Evolutionary conservation across 495 filamentous ascomycete genomes (phyloP), one percentile per base, ranked within the genome.

Genomic region (Geopyxis carbonaria): DNA sequence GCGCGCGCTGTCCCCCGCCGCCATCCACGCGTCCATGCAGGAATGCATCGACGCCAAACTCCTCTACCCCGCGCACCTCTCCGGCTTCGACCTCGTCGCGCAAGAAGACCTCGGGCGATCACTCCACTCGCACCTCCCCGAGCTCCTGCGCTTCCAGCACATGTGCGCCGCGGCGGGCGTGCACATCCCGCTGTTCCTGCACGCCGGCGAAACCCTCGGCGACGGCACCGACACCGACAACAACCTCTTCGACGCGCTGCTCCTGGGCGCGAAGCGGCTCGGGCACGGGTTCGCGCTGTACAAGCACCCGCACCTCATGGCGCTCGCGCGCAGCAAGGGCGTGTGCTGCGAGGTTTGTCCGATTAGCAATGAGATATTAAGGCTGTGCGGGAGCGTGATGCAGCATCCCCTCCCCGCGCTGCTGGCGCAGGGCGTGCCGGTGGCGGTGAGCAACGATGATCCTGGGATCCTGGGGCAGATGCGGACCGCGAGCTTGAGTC

Each of bases 101-200:
- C 78, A 83, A 58, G 89, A 93, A 63, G 76, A 87, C 46, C 49
- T 62, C 4, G 84, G 85, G 4, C 66, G 80, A 27, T 64, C 83
- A 1, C 71, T 93, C 6, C 67, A 66, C 20, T 78, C 86, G 47
- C 62, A 91, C 2, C 67, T 83, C 0, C 84, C 86, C 0, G 69
- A 91, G 38, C 60, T 95, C 0, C 84, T 94, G 50, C 93, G 81
- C 81, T 94, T 95, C 64, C 73, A 73, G 24, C 87, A 87, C 51
- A 69, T 71, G 36, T 94, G 86, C 54, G 68, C 69, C 8, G 69
- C 80, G 50, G 75, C 83, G 53, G 73, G 67, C 5, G 67, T 93
- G 21, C 72, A 89, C 16, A 76, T 97, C n/a, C 89, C 89, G 2
- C 91, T 93, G 60, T 89, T 87, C 63, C 86, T 97, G 58, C 85